Evolutionary conservation across 441 rosid genomes (phyloP).

Genomic region (Aquilaria agallochum): DNA sequence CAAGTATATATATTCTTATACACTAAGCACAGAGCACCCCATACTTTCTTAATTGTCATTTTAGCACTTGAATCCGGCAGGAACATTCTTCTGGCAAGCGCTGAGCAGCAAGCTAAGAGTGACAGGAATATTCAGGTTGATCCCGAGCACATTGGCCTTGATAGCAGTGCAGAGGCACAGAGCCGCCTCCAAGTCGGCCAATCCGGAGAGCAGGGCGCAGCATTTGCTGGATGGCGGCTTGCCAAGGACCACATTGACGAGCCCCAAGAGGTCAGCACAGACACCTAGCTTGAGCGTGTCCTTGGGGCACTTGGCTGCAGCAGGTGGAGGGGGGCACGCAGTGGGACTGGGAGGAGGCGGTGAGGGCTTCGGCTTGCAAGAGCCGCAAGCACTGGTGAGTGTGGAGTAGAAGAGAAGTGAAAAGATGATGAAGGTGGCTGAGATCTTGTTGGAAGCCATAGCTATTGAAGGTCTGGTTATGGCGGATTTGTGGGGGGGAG

Average conservation of each 20-base stretch:
- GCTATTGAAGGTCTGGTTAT: no score
- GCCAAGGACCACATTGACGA: slow-evolving; percentile 29
- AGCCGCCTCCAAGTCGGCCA: slow-evolving; percentile 29
- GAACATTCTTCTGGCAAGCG: slow-evolving; percentile 23
- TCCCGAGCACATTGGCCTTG: slow-evolving; percentile 30
- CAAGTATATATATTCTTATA: no score
- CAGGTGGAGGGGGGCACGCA: not conserved
- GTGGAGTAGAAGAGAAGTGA: slow-evolving; percentile 23
- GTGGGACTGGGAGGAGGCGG: slow-evolving; percentile 3
- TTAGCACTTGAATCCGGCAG: slow-evolving; percentile 32
- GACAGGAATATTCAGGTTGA: slow-evolving; percentile 31
- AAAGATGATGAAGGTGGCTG: slow-evolving; percentile 8
- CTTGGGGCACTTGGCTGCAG: slow-evolving; percentile 26
- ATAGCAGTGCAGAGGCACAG: slow-evolving; percentile 42
- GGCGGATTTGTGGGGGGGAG: not conserved
- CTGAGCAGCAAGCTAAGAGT: slow-evolving; percentile 37
- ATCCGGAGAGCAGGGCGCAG: slow-evolving; percentile 29
- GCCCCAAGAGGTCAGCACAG: slow-evolving; percentile 47
- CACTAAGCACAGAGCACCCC: no score
- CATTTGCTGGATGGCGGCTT: slow-evolving; percentile 34
- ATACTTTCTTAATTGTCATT: no score
- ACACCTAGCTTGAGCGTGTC: slow-evolving; percentile 44
- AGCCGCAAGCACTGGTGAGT: slow-evolving; percentile 22
- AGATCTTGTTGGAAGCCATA: not conserved
- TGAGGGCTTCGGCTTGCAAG: slow-evolving; percentile 14